Evolutionary conservation across 352 stramenopile genomes (phyloP), one percentile per base, ranked within the genome.

Genomic region (Phytophthora boehmeriae): DNA sequence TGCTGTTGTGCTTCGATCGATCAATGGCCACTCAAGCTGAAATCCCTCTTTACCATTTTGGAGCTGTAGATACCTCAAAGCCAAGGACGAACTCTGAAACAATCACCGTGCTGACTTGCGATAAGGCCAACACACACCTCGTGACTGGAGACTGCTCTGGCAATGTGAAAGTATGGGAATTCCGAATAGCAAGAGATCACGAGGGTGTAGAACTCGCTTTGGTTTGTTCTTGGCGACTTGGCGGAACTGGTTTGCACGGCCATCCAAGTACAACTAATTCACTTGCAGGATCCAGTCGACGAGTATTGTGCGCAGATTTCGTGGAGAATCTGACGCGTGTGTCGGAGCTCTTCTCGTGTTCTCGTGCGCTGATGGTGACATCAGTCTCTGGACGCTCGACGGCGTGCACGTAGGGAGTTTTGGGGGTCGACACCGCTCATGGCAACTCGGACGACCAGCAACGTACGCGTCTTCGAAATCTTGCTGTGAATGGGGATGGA

Each of bases 341-440:
- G 16, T 50, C 65, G 0, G 81, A 93, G 48, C 32, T 89, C n/a
- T 93, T 53, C 30, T 93, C 27, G 48, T 93, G 5, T 51, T 90
- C 20, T 81, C 81, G 0, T 85, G 77, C 50, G 78, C 63, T 10
- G 86, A 87, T 51, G 81, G 81, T 5, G 81, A 90, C 35, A 75
- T 93, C 27, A 88, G 63, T 53, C n/a, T 93, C 13, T 93, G 83
- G 83, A 89, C 83, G 9, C 44, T 93, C 13, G 79, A 90, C 32
- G 82, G 83, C 14, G 68, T 90, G 2, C 74, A 87, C 25, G 71
- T 93, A 0, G 83, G 83, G 8, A 80, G 71, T 34, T 90, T 93
- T 62, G 83, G 65, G 41, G 65, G 83, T 16, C 76, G 77, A 4
- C 83, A 90, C 20, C 76, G 73, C 6, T 41, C 54, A 28, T 93